phyloP scores from a whole-genome alignment of 805 yeast species.

The Tetrapisispora pingtungensis region DNA sequence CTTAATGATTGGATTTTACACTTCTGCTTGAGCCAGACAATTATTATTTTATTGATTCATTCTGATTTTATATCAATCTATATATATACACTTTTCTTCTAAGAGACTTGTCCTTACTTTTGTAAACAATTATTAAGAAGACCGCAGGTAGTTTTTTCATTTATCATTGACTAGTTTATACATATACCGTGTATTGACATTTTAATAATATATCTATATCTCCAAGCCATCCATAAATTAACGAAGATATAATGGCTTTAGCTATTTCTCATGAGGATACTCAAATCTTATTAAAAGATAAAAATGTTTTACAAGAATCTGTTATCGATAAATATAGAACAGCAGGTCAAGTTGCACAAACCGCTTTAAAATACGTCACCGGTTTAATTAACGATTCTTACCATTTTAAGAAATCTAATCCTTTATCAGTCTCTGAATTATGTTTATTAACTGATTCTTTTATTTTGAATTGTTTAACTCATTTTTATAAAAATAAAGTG shows the following conservation, averaged over 20 bases:
- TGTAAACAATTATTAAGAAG: background rate
- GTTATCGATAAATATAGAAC: constrained; percentile 74
- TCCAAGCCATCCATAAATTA: background rate
- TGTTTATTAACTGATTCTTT: constrained; percentile 78
- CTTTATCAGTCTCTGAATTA: constrained; percentile 52
- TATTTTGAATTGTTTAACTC: constrained; percentile 47
- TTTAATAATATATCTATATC: background rate
- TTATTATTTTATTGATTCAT: too few species aligned
- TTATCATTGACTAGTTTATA: too few species aligned
- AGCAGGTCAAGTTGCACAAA: constrained; percentile 84
- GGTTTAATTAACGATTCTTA: constrained; percentile 63
- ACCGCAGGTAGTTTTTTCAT: background rate
- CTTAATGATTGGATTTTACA: too few species aligned
- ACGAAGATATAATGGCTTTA: constrained; percentile 47
- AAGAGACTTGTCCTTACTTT: too few species aligned
- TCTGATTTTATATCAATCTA: too few species aligned
- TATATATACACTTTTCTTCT: too few species aligned
- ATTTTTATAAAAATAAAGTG: constrained; percentile 51
- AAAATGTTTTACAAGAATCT: constrained; percentile 51
- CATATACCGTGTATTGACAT: background rate
- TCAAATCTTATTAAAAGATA: constrained; percentile 59
- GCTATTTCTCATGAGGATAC: constrained; percentile 69
- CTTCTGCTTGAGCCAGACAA: too few species aligned
- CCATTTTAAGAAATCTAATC: constrained; percentile 37
- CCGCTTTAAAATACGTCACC: constrained; percentile 58